A percentile compares a stretch with the other conserved stretches of the same genome.
phyloP scores from a whole-genome alignment of 257 asterid genomes.

The Verbena officinalis region DNA sequence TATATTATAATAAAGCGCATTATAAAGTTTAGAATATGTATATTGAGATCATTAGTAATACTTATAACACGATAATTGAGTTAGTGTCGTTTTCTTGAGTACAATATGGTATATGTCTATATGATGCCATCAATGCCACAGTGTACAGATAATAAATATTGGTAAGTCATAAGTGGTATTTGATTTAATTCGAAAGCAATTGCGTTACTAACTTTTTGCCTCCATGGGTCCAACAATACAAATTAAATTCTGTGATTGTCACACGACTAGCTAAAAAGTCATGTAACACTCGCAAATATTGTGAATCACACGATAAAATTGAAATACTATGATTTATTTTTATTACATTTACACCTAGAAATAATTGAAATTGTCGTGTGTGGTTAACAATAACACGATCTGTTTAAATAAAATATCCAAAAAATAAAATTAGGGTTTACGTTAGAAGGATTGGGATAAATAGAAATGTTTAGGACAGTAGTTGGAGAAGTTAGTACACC shows the following conservation, averaged over 20 bases:
- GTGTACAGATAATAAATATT: neutral
- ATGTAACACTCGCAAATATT: constrained; percentile 15
- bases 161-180: constrained; percentile 5
- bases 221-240: constrained; percentile 26
- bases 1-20: too few species aligned
- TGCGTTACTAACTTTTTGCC: constrained; percentile 17
- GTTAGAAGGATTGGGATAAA: too few species aligned
- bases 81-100: constrained; percentile 14
- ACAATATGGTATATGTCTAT: neutral
- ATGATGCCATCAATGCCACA: constrained; percentile 7
- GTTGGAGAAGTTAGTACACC: neutral
- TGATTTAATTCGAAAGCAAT: constrained; percentile 30
- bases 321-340: neutral
- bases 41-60: neutral
- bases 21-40: too few species aligned
- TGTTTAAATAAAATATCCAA: too few species aligned
- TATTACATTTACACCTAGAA: neutral
- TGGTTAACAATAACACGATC: too few species aligned
- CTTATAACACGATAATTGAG: constrained; percentile 9
- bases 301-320: neutral
- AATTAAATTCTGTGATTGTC: neutral
- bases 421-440: too few species aligned
- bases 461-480: too few species aligned
- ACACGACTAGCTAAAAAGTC: constrained; percentile 6
- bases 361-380: too few species aligned